Base-by-base conservation (phyloP, 768 basidiomycete species). In the Kwoniella newhampshirensis region DNA sequence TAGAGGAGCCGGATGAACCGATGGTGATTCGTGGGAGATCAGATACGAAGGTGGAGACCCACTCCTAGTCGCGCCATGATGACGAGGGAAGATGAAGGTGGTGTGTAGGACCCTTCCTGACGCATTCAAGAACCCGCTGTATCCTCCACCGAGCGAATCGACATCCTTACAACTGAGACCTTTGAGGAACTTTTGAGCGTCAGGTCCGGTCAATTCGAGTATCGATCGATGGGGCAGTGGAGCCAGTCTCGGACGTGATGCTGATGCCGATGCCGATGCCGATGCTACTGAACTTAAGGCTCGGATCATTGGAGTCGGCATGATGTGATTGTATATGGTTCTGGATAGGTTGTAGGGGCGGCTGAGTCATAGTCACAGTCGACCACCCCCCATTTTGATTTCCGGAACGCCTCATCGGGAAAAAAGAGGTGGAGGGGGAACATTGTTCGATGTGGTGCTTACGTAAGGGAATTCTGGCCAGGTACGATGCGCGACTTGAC, bases 61-160 rank as follows among this genome's bases (percentile, higher is more conserved):
- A 27, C 26, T 48, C 32, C 41, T 12, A 26, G 3, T 20, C 32
- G 0, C 30, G 21, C 43, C 20, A 25, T 32, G 20, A 56, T 52
- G n/a, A n/a, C n/a, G n/a, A 13, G 86, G 84, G 74, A 90, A 89
- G 60, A 96, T 80, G 77, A 98, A 92, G 48, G 87, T 78, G 75
- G 97, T 93, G 71, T 91, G 86, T 43, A 96, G 79, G 27, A 98
- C 85, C 72, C 81, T 62, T 75, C 84, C 89, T 81, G 90, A 88
- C 50, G 90, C 86, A 70, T 88, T 86, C 15, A 92, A 78, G 70
- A 91, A 84, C 0, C 85, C 82, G 40, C 86, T 84, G 72, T 85
- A 91, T 3, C 85, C 86, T 13, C 81, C 79, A 51, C 73, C 77
- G n/a, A 78, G 67, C 36, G 78, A 12, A 86, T 78, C 53, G 78